phyloP scores from a whole-genome alignment of 257 asterid genomes.

The Fraxinus cuspidata region DNA sequence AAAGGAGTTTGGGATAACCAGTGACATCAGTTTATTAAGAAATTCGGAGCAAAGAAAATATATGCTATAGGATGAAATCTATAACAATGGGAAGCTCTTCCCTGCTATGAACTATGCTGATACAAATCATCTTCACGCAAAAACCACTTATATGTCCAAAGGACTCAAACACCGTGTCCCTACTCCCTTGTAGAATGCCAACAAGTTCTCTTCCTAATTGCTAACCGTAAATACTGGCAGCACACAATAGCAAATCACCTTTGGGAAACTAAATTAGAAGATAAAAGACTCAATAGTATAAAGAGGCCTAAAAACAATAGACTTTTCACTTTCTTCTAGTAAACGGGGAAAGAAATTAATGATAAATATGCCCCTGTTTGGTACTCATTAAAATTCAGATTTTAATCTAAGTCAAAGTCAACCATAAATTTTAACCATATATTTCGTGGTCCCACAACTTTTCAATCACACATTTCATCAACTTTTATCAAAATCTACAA shows the following conservation, averaged over 20 bases:
- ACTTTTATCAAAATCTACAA: too few species aligned
- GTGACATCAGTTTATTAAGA: not conserved
- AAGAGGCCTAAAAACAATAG: not conserved
- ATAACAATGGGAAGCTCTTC: not conserved
- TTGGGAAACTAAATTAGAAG: not conserved
- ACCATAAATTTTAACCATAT: too few species aligned
- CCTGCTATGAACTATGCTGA: not conserved
- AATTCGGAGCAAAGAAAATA: too few species aligned
- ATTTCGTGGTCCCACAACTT: too few species aligned
- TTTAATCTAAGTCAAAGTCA: too few species aligned
- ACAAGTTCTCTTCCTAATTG: not conserved
- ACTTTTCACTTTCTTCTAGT: not conserved
- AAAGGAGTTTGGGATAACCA: not conserved
- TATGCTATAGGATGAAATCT: not conserved
- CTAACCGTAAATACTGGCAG: not conserved
- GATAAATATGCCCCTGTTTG: not conserved
- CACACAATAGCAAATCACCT: not conserved
- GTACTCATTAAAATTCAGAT: too few species aligned
- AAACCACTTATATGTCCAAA: not conserved
- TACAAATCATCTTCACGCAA: not conserved
- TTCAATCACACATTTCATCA: too few species aligned
- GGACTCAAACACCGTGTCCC: not conserved
- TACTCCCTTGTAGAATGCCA: not conserved
- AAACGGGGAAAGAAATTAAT: not conserved
- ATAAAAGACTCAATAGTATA: not conserved